Evolutionary conservation across 225 moss, liverwort and hornwort species (phyloP).

Genomic region (Ulota crispa): DNA sequence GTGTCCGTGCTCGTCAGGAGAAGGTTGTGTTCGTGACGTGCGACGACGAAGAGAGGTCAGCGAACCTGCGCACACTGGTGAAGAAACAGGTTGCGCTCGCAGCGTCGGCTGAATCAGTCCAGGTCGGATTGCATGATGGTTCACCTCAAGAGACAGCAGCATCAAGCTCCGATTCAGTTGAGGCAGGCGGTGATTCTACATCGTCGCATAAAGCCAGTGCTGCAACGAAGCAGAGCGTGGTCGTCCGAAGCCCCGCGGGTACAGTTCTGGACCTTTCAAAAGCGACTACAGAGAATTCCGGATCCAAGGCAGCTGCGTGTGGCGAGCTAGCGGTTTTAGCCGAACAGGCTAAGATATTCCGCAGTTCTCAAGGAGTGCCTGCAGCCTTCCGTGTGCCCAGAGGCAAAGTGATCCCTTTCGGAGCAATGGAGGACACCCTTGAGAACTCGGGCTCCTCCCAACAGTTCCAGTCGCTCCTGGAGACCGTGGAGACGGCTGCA

Average conservation of each 20-base stretch:
- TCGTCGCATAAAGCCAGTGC: conserved; percentile 28
- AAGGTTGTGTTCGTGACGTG: conserved; percentile 88
- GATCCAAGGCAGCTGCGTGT: conserved; percentile 89
- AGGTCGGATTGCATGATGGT: conserved; percentile 39
- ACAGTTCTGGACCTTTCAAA: conserved; percentile 63
- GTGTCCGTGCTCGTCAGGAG: conserved; percentile 94
- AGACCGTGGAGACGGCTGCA: conserved; percentile 67
- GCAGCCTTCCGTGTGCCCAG: conserved; percentile 70
- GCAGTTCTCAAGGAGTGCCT: conserved; percentile 60
- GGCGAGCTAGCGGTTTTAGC: conserved; percentile 67
- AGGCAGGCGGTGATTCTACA: conserved; percentile 26
- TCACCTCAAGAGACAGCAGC: conserved; percentile 26
- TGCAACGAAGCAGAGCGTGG: conserved; percentile 55
- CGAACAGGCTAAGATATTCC: conserved; percentile 40
- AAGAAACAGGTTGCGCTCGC: conserved; percentile 60
- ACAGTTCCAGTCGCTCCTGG: conserved; percentile 59
- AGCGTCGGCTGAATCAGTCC: conserved; percentile 77
- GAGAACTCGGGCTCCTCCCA: conserved; percentile 40
- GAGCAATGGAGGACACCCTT: conserved; percentile 90
- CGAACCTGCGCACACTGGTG: conserved; percentile 47
- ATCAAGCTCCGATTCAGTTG: conserved; percentile 16
- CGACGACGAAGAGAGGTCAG: conserved; percentile 81
- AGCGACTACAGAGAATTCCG: conserved; percentile 67
- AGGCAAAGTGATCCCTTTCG: conserved; percentile 88
- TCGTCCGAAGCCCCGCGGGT: conserved; percentile 55